Percentiles rank a stretch among this genome's conserved stretches.
Evolutionary conservation across 2,329 filamentous ascomycete genomes (phyloP).

Genomic region (Fusarium pininemorale): DNA sequence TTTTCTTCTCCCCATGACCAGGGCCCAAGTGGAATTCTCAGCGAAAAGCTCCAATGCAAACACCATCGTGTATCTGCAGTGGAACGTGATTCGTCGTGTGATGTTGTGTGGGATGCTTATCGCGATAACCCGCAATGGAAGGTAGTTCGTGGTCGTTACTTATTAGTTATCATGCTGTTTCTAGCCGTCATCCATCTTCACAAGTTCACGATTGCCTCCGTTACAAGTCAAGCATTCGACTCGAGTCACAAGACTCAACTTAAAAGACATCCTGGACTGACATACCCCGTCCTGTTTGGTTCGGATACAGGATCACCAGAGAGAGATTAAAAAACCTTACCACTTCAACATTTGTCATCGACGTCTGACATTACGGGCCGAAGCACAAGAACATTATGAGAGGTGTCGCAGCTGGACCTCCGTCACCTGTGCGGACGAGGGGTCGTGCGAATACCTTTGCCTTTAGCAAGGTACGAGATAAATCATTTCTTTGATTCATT

Average conservation of each 20-base stretch:
- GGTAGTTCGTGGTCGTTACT: background rate
- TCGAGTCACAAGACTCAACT: background rate
- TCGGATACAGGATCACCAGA: background rate
- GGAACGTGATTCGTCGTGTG: background rate
- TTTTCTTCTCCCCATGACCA: background rate
- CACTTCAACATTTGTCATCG: constrained; percentile 2
- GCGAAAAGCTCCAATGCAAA: background rate
- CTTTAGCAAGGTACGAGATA: constrained; percentile 51
- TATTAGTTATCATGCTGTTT: background rate
- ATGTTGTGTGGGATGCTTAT: constrained; percentile 20
- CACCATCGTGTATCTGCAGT: background rate
- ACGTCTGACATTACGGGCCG: constrained; percentile 8
- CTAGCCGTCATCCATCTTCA: background rate
- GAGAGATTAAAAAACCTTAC: background rate
- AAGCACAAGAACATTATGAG: constrained; percentile 37
- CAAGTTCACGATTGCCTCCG: background rate
- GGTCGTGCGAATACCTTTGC: constrained; percentile 52
- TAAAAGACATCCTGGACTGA: background rate
- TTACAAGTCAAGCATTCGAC: background rate
- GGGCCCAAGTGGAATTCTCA: background rate
- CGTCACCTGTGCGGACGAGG: constrained; percentile 44
- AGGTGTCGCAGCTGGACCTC: constrained; percentile 50
- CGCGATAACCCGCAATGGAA: constrained; percentile 29
- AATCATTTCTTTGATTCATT: constrained; percentile 12
- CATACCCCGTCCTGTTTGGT: background rate